These are phyloP conservation scores for Musa schizocarpa DNA, from an alignment of 176 grass and related monocot genomes.

Conservation along the genomic window DNA sequence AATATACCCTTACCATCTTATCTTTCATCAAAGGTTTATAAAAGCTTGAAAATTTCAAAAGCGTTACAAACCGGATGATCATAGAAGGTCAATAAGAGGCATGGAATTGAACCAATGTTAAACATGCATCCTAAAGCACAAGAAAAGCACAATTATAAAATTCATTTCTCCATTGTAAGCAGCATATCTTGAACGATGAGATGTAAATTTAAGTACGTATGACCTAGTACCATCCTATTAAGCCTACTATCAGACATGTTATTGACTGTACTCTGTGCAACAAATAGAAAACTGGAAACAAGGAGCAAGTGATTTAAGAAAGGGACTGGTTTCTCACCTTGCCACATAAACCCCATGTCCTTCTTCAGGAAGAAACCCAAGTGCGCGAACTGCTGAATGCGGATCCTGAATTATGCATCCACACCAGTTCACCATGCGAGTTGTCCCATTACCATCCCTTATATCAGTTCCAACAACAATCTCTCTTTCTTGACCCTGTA, in stretches of 20 bases:
- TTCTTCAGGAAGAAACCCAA: slow-evolving; percentile 98
- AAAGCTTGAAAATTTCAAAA: too few species aligned
- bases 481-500: slow-evolving; percentile 83
- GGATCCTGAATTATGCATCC: slow-evolving; percentile 98
- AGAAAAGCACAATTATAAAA: neutral
- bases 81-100: too few species aligned
- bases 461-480: slow-evolving; percentile 86
- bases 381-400: slow-evolving; percentile 75
- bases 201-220: too few species aligned
- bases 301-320: neutral
- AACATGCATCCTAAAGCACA: neutral
- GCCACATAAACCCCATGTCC: slow-evolving; percentile 98
- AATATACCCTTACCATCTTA: too few species aligned
- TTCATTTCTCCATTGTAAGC: neutral
- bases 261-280: neutral
- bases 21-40: too few species aligned
- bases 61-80: too few species aligned
- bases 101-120: too few species aligned
- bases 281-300: neutral
- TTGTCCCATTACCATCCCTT: slow-evolving; percentile 91
- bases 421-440: slow-evolving; percentile 95
- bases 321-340: slow-evolving; percentile 38
- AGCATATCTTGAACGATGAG: neutral
- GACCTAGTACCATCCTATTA: too few species aligned
- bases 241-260: too few species aligned